phyloP scores from a whole-genome alignment of 148 eudicot species.

The Fallopia convolvulus region DNA sequence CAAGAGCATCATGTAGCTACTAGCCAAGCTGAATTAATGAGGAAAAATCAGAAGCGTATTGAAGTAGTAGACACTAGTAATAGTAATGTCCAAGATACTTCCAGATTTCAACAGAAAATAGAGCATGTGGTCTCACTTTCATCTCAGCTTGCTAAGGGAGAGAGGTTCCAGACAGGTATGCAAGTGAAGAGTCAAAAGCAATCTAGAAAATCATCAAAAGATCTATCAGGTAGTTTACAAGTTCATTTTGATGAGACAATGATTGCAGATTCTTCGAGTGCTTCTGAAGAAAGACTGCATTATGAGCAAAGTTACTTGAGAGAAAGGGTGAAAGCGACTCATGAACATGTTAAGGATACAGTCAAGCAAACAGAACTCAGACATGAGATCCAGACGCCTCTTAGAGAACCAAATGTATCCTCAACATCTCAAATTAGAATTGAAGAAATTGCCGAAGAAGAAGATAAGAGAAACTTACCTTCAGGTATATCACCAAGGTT shows the following conservation, averaged over 20 bases:
- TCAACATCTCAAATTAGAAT: constrained; percentile 22
- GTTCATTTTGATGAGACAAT: constrained; percentile 9
- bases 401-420: constrained; percentile 13
- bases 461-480: constrained; percentile 21
- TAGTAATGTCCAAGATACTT: constrained; percentile 18
- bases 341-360: constrained; percentile 22
- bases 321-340: constrained; percentile 27
- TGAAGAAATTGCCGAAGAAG: constrained; percentile 21
- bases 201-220: constrained; percentile 22
- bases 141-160: constrained; percentile 19
- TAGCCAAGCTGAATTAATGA: constrained; percentile 21
- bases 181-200: constrained; percentile 20
- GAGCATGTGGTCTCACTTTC: constrained; percentile 21
- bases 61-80: constrained; percentile 18
- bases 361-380: constrained; percentile 19
- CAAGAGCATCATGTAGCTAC: constrained; percentile 19
- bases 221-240: constrained; percentile 17
- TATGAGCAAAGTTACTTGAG: constrained; percentile 29
- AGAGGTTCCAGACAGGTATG: constrained; percentile 13
- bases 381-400: constrained; percentile 22
- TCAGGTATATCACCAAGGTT: constrained; percentile 12
- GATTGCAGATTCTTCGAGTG: constrained; percentile 4
- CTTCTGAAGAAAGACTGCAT: constrained; percentile 25
- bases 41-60: constrained; percentile 21
- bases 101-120: constrained; percentile 24